These are phyloP conservation scores for Lupinus albus DNA, from an alignment of 306 rosid species.

Conservation along the genomic window DNA sequence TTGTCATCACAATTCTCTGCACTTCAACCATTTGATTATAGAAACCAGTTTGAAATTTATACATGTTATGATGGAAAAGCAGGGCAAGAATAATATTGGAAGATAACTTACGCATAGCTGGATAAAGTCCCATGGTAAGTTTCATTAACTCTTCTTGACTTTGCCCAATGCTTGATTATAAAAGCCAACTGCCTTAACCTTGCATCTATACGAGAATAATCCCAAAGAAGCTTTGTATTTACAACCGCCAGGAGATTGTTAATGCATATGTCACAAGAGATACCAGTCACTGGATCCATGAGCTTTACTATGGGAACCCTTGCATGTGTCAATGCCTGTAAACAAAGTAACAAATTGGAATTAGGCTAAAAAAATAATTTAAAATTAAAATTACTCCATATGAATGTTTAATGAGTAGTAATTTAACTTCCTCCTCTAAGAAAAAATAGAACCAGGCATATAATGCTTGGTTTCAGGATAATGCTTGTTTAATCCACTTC, in stretches of 20 bases:
- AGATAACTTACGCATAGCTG: constrained; percentile 91
- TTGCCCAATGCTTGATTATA: constrained; percentile 96
- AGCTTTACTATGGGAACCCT: constrained; percentile 99
- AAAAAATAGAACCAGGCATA: constrained; percentile 1
- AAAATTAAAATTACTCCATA: constrained; percentile 23
- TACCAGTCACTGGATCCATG: constrained; percentile 85
- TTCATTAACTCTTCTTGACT: constrained; percentile 94
- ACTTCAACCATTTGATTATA: constrained; percentile 19
- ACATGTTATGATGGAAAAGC: not conserved
- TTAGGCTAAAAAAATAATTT: constrained; percentile 6
- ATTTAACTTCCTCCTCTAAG: constrained; percentile 9
- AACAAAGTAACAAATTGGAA: constrained; percentile 45
- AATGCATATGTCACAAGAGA: constrained; percentile 95
- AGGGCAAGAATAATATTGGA: constrained; percentile 20
- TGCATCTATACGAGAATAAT: constrained; percentile 73
- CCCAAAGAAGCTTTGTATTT: constrained; percentile 89
- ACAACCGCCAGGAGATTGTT: constrained; percentile 93
- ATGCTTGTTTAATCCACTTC: not conserved
- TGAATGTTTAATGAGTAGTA: constrained; percentile 19
- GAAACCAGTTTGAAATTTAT: not conserved
- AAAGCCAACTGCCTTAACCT: constrained; percentile 84
- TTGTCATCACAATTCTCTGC: constrained; percentile 22
- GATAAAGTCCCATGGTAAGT: constrained; percentile 97
- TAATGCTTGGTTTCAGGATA: not conserved
- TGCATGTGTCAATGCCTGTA: constrained; percentile 94